Evolutionary conservation across 1,139 yeast genomes (phyloP).

Genomic region (Casaregolazyma lundiana): DNA sequence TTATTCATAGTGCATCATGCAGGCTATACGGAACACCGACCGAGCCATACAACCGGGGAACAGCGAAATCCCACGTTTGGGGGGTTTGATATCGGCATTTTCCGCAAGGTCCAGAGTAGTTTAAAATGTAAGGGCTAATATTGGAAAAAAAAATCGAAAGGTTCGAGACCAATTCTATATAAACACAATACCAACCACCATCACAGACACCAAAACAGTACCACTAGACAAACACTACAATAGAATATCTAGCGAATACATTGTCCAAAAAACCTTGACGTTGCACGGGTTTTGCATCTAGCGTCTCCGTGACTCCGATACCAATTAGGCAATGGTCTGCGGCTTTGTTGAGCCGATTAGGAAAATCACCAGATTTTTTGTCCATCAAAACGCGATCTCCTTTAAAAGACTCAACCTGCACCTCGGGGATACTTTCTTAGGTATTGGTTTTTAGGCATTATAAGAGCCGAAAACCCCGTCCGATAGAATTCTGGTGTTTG

Average conservation of each 20-base stretch:
- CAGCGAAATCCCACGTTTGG: neutral
- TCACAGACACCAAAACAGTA: neutral
- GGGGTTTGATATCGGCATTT: neutral
- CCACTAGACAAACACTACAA: neutral
- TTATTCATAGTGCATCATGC: too few relatives aligned
- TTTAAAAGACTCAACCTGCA: neutral
- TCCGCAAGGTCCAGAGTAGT: neutral
- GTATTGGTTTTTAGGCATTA: neutral
- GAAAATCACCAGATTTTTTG: constrained; percentile 8
- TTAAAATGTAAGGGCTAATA: neutral
- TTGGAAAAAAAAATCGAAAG: too few relatives aligned
- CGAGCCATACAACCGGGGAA: too few relatives aligned
- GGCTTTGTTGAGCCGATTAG: neutral
- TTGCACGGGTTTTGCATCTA: neutral
- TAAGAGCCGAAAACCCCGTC: neutral
- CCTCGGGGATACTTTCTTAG: neutral
- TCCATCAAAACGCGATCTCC: neutral
- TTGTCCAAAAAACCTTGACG: too few relatives aligned
- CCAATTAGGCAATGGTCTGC: constrained; percentile 1
- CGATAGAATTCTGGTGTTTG: neutral
- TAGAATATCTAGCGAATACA: too few relatives aligned
- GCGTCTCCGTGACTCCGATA: neutral
- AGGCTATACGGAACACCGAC: too few relatives aligned
- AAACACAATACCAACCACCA: too few relatives aligned
- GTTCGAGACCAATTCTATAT: too few relatives aligned